These are phyloP conservation scores for Trypanosoma avium DNA, from an alignment of 208 protist species.

Conservation along the genomic window DNA sequence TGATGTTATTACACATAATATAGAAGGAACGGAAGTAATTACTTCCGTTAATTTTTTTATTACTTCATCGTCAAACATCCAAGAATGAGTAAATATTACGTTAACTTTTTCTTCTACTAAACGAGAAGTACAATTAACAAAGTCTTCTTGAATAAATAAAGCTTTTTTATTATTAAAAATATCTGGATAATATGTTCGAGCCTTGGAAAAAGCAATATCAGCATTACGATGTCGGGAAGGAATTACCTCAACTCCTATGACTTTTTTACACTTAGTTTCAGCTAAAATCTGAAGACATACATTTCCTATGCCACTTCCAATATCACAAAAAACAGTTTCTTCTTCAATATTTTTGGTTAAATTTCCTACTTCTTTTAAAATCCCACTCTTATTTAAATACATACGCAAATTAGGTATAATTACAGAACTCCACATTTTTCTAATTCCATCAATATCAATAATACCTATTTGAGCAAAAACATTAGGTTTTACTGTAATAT, in stretches of 20 bases:
- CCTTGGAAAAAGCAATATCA: constrained; percentile 41
- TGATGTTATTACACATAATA: constrained; percentile 79
- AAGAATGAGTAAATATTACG: constrained; percentile 78
- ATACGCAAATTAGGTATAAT: constrained; percentile 47
- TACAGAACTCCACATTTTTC: constrained; percentile 72
- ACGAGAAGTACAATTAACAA: constrained; percentile 47
- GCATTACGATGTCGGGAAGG: constrained; percentile 60
- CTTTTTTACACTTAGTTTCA: constrained; percentile 67
- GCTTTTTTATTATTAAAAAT: constrained; percentile 59
- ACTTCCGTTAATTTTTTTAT: constrained; percentile 65
- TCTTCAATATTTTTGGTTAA: constrained; percentile 42
- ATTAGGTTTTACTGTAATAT: constrained; percentile 67
- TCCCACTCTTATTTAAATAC: background rate
- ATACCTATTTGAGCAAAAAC: constrained; percentile 81
- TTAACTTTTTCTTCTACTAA: constrained; percentile 63
- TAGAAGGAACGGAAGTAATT: constrained; percentile 48
- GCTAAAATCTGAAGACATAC: constrained; percentile 81
- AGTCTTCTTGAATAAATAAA: constrained; percentile 66
- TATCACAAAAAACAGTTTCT: constrained; percentile 76
- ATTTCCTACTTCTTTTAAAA: constrained; percentile 27
- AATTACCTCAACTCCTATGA: constrained; percentile 80
- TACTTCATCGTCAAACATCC: constrained; percentile 83
- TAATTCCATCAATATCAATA: constrained; percentile 66
- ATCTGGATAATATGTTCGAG: constrained; percentile 48
- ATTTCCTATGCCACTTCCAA: constrained; percentile 84